Evolutionary conservation across 2,329 filamentous ascomycete species (phyloP).

Genomic region (Teratosphaeria zuluensis): DNA sequence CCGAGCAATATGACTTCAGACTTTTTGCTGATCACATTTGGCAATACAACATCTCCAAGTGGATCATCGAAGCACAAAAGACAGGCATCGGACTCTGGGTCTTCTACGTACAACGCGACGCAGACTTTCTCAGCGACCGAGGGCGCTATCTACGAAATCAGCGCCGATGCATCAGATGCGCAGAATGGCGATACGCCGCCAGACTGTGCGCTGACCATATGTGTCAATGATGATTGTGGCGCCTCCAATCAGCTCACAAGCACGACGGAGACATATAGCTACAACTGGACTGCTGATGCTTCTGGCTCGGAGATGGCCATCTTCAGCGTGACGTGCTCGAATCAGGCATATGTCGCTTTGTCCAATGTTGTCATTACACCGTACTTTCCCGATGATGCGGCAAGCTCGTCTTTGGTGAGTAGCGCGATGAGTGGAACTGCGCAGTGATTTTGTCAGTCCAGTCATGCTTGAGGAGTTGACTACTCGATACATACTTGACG

Average conservation of each 20-base stretch:
- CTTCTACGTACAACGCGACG: constrained; percentile 5
- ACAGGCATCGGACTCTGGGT: background rate
- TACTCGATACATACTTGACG: no score
- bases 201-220: constrained; percentile 5
- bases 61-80: background rate
- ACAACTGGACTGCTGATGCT: background rate
- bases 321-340: background rate
- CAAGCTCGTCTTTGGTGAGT: background rate
- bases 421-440: no score
- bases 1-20: background rate
- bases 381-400: background rate
- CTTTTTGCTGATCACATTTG: background rate
- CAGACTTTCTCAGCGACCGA: constrained; percentile 4
- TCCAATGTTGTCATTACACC: background rate
- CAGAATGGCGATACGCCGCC: constrained; percentile 2
- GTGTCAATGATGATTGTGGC: constrained; percentile 3
- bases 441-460: no score
- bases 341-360: background rate
- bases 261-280: background rate
- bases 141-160: constrained; percentile 1
- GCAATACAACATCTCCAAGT: background rate
- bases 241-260: background rate
- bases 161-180: constrained; percentile 4
- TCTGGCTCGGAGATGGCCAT: background rate
- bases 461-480: no score